These are phyloP conservation scores for Eremothecium sinecaudum DNA, from an alignment of 1,139 yeast genomes.

Conservation along the genomic window DNA sequence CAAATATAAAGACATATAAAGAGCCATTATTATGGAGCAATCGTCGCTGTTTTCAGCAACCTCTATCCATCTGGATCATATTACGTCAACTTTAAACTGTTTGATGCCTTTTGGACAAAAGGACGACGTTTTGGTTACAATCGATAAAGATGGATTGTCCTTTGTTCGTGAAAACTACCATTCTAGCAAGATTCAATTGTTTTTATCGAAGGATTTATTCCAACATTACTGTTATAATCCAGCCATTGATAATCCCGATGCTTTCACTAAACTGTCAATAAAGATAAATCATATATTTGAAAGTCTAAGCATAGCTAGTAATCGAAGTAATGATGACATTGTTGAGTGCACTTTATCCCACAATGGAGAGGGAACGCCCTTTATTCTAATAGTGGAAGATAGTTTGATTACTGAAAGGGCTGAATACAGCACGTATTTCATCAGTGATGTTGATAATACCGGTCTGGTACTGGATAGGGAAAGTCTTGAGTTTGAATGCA, in stretches of 20 bases:
- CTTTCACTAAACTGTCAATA: constrained; percentile 28
- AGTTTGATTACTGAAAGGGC: constrained; percentile 58
- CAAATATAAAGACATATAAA: not conserved
- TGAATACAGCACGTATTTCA: constrained; percentile 52
- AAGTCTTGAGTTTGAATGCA: constrained; percentile 51
- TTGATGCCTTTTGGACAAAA: constrained; percentile 26
- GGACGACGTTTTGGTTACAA: constrained; percentile 29
- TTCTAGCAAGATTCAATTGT: constrained; percentile 28
- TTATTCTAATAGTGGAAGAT: constrained; percentile 65
- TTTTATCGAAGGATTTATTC: constrained; percentile 29
- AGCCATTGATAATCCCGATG: constrained; percentile 12
- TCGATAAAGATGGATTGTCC: constrained; percentile 33
- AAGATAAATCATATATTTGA: constrained; percentile 39
- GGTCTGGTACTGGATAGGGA: constrained; percentile 42
- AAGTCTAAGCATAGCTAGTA: constrained; percentile 36
- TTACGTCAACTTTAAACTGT: constrained; percentile 29
- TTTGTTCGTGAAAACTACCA: constrained; percentile 33
- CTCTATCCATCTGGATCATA: constrained; percentile 29
- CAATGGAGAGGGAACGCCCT: constrained; percentile 53
- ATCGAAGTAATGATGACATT: constrained; percentile 24
- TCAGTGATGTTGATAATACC: constrained; percentile 32
- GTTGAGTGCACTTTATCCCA: constrained; percentile 43
- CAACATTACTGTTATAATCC: constrained; percentile 24
- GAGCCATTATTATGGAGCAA: constrained; percentile 5
- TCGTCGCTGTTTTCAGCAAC: constrained; percentile 23